Evolutionary conservation across 352 stramenopile species (phyloP).

Genomic region (Globisporangium uncinulatum): DNA sequence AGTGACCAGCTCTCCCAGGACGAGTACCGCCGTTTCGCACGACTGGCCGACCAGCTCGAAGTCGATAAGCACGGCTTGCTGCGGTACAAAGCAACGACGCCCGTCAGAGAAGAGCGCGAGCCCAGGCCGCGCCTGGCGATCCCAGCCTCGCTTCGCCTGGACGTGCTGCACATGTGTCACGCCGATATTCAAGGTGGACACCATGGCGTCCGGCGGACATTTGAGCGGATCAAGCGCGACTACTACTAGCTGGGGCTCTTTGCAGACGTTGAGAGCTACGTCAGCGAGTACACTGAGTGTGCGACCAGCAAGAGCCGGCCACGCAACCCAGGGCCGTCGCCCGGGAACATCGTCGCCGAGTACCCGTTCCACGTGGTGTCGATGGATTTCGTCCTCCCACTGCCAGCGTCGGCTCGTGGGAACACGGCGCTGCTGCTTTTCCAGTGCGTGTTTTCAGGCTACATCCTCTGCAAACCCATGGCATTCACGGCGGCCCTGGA

Average conservation of each 20-base stretch:
- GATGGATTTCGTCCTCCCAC: not conserved
- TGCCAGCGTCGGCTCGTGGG: too few relatives aligned
- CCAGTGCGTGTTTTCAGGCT: too few relatives aligned
- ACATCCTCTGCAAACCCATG: too few relatives aligned
- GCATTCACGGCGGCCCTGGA: too few relatives aligned
- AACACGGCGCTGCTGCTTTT: too few relatives aligned
- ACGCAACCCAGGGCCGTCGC: not conserved
- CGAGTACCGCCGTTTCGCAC: too few relatives aligned
- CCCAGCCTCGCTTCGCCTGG: not conserved
- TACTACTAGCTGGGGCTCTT: conserved; percentile 4
- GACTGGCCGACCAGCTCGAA: too few relatives aligned
- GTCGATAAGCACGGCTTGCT: too few relatives aligned
- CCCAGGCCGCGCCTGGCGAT: not conserved
- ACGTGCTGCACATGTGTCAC: not conserved
- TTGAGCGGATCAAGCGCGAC: not conserved
- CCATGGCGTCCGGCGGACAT: not conserved
- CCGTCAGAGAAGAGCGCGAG: too few relatives aligned
- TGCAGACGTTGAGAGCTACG: not conserved
- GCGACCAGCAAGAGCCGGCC: not conserved
- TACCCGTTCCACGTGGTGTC: conserved; percentile 7
- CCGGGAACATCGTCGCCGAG: not conserved
- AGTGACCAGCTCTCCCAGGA: too few relatives aligned
- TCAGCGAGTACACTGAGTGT: conserved; percentile 1
- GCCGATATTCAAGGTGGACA: not conserved
- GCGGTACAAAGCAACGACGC: too few relatives aligned